Conservation (phyloP, 345 rosid species). For the Reutealis trisperma region DNA sequence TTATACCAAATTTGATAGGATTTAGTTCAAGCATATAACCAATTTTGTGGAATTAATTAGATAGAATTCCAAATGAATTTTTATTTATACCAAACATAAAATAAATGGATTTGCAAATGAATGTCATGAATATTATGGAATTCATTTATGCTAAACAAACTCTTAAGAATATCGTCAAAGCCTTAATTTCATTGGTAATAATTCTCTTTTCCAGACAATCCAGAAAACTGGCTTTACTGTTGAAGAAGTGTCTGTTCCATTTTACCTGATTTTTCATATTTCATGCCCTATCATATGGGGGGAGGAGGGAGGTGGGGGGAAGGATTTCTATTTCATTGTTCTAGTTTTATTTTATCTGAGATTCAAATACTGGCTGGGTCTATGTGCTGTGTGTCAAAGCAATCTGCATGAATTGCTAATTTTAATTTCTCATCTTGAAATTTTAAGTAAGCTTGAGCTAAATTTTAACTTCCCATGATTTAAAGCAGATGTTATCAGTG, state of each 20-base stretch:
- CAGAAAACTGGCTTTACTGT: neutral
- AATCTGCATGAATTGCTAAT: neutral
- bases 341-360: neutral
- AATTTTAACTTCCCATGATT: too few relatives aligned
- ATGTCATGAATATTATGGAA: too few relatives aligned
- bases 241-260: neutral
- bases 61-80: too few relatives aligned
- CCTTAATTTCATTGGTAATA: slow-evolving; percentile 5
- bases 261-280: neutral
- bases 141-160: too few relatives aligned
- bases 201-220: slow-evolving; percentile 8
- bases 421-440: neutral
- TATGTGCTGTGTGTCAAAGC: neutral
- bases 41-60: too few relatives aligned
- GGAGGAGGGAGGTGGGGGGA: too few relatives aligned
- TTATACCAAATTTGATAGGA: too few relatives aligned
- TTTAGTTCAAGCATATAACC: too few relatives aligned
- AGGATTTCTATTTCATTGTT: neutral
- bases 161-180: neutral
- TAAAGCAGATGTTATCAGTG: too few relatives aligned
- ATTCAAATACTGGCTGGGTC: neutral
- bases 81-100: too few relatives aligned
- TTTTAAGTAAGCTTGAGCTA: neutral
- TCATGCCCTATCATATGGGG: neutral
- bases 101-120: too few relatives aligned